Base-by-base conservation (phyloP, 2,329 filamentous ascomycete genomes). In the Penicillium sp. region DNA sequence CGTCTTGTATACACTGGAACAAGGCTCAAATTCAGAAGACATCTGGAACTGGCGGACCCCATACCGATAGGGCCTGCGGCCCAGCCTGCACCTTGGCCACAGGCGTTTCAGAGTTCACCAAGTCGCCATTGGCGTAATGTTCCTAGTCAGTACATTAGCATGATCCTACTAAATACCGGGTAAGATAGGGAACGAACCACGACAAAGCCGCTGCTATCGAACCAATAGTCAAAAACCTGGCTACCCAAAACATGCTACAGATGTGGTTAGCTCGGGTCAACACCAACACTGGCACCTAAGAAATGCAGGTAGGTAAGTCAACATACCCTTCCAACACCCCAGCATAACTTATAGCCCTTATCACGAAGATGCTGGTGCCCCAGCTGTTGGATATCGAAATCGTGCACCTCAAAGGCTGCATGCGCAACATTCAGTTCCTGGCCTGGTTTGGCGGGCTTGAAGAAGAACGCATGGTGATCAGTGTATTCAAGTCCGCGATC, bases 351-450 rank as follows among this genome's bases (percentile, higher is more conserved):
- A 30, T 51, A 30, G 2, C 49, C 49, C 21, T 31, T 23, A 1
- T 23, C 21, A 4, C 29, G 17, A 3, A 51, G 49, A 31, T 29
- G 30, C 9, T 51, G 23, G 49, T 51, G 49, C 1, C 49, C 49
- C 21, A 51, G 23, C 23, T 51, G 49, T 9, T 51, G 49, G 15
- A 51, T 51, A 30, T 51, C 49, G 9, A 51, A 51, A 31, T 51
- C 49, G 23, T 51, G 49, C 21, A 51, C 49, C 49, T 51, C 49
- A 30, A 51, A 51, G 3, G 49, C 49, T 1, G 49, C 49, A n/a
- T 51, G 49, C 9, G 49, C 49, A 0, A 51, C 49, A 30, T 51
- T 17, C 2, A 30, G 8, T n/a, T 26, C 23, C 23, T 31, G 23
- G 21, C 49, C 9, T 8, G 23, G 23, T n/a, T 51, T 51, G 8